Evolutionary conservation across 73 alveolate species (phyloP).

Genomic region (Paramecium bursaria): DNA sequence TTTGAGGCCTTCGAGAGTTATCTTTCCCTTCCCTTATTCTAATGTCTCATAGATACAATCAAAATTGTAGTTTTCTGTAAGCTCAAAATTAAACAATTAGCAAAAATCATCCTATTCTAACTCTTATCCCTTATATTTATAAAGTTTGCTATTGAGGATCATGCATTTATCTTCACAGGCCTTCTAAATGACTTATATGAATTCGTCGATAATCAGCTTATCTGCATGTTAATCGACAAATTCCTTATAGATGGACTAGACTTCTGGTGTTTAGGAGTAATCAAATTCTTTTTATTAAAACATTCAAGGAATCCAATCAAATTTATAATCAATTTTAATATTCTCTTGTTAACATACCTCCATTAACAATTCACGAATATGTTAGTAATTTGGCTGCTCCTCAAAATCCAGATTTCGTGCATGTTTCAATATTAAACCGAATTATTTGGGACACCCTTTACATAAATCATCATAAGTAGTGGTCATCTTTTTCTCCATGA

Average conservation of each 20-base stretch:
- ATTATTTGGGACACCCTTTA: constrained; percentile 87
- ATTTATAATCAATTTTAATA: constrained; percentile 47
- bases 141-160: constrained; percentile 6
- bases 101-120: constrained; percentile 41
- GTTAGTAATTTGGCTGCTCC: constrained; percentile 85
- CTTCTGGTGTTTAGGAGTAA: constrained; percentile 64
- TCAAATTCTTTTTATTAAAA: constrained; percentile 55
- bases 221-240: constrained; percentile 47
- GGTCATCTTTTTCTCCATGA: constrained; percentile 87
- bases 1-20: constrained; percentile 25
- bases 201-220: constrained; percentile 14
- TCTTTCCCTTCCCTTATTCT: constrained; percentile 55
- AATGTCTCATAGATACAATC: constrained; percentile 49
- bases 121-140: background rate
- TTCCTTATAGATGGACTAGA: constrained; percentile 19
- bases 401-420: constrained; percentile 89
- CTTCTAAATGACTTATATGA: constrained; percentile 15
- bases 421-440: constrained; percentile 86
- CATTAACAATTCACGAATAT: constrained; percentile 58
- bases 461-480: constrained; percentile 84
- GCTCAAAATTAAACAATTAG: constrained; percentile 7
- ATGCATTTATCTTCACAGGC: constrained; percentile 46
- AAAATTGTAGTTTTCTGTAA: constrained; percentile 22
- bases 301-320: constrained; percentile 70
- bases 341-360: constrained; percentile 39